phyloP scores from a whole-genome alignment of 306 rosid species.

The Comarum palustre region DNA sequence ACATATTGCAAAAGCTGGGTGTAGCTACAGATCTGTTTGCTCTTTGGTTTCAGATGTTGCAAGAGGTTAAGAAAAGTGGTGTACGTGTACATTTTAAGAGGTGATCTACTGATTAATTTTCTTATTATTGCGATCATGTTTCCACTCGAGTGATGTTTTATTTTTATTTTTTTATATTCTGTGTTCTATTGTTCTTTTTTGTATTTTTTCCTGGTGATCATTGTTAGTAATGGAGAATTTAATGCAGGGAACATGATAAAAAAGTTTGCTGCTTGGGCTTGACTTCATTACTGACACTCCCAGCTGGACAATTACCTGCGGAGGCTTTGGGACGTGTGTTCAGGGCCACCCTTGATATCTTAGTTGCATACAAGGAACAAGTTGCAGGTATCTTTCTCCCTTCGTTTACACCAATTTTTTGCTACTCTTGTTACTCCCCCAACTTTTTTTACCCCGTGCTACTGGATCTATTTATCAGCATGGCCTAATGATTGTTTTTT shows the following conservation, averaged over 20 bases:
- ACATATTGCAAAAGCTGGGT: conserved; percentile 70
- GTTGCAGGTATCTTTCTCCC: conserved; percentile 61
- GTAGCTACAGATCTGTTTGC: conserved; percentile 78
- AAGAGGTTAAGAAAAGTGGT: conserved; percentile 81
- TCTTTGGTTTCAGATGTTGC: conserved; percentile 91
- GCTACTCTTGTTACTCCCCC: not conserved
- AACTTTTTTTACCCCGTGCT: not conserved
- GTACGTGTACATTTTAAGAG: conserved; percentile 67
- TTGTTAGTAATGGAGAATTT: conserved; percentile 7
- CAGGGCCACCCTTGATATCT: conserved; percentile 80
- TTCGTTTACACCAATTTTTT: not conserved
- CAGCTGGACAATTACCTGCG: conserved; percentile 68
- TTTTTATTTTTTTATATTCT: not conserved
- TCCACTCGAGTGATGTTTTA: not conserved
- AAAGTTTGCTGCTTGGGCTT: conserved; percentile 95
- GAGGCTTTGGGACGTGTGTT: conserved; percentile 91
- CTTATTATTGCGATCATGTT: not conserved
- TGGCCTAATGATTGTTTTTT: too few species aligned
- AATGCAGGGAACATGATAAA: conserved; percentile 85
- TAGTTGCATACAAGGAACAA: conserved; percentile 88
- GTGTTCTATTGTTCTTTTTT: not conserved
- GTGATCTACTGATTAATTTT: conserved; percentile 24
- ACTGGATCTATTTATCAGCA: not conserved
- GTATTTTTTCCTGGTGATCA: not conserved
- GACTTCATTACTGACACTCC: conserved; percentile 72